phyloP scores from a whole-genome alignment of 106 monocot genomes.

The Acorus gramineus region DNA sequence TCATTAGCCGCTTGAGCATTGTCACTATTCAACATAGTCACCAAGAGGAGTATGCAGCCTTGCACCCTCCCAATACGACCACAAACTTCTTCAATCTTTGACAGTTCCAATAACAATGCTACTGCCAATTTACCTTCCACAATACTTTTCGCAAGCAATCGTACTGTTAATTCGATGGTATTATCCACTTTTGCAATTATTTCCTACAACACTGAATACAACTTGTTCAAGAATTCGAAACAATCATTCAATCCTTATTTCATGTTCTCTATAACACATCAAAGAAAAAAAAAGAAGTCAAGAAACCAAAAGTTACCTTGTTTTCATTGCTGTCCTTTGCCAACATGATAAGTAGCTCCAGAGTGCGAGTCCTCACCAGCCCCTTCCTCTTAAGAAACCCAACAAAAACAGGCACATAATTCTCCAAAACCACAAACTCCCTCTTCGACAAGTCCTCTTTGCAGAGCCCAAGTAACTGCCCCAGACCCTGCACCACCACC shows the following conservation, averaged over 20 bases:
- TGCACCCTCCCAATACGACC: constrained; percentile 19
- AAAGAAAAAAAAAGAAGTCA: not conserved
- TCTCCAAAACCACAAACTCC: constrained; percentile 27
- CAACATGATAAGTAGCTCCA: constrained; percentile 10
- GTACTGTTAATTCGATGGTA: constrained; percentile 16
- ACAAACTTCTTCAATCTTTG: constrained; percentile 10
- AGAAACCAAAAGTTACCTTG: constrained; percentile 13
- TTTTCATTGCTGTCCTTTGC: constrained; percentile 16
- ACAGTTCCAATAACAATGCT: constrained; percentile 20
- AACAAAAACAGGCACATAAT: constrained; percentile 22
- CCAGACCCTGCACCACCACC: constrained; percentile 9
- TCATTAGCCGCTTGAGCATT: constrained; percentile 19
- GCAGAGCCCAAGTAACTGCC: constrained; percentile 12
- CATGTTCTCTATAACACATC: not conserved
- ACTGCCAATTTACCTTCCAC: constrained; percentile 28
- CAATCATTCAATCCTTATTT: too few relatives aligned
- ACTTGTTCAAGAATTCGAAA: too few relatives aligned
- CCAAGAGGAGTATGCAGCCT: constrained; percentile 33
- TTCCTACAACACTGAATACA: constrained; percentile 10
- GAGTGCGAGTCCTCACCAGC: constrained; percentile 4
- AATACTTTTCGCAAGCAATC: constrained; percentile 15
- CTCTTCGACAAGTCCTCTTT: constrained; percentile 12
- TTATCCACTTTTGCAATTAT: constrained; percentile 23
- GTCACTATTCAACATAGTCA: constrained; percentile 26
- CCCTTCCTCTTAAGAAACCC: constrained; percentile 18